A percentile compares a stretch with the other conserved stretches of the same genome.
Conservation (phyloP, 2,329 filamentous ascomycete genomes). For the Aurifilum marmelostoma region DNA sequence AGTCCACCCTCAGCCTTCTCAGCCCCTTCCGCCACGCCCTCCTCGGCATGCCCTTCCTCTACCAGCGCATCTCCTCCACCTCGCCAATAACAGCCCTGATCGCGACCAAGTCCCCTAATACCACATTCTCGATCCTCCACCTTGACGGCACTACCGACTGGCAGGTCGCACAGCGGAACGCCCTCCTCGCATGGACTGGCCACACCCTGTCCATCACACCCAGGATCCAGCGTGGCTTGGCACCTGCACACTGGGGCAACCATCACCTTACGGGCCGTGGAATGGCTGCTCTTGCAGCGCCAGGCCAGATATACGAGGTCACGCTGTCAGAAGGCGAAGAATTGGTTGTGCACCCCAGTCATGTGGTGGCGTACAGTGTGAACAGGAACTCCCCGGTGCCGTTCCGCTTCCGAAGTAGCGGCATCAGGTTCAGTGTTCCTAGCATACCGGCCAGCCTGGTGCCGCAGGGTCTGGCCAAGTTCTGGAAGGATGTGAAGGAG, state of each 20-base stretch:
- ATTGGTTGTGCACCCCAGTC: conserved; percentile 87
- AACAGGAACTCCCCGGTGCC: conserved; percentile 74
- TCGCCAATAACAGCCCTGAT: conserved; percentile 87
- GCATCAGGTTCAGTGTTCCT: conserved; percentile 78
- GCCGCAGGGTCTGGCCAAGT: conserved; percentile 63
- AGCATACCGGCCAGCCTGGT: conserved; percentile 64
- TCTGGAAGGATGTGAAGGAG: conserved; percentile 72
- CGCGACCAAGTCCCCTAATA: conserved; percentile 82
- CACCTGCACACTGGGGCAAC: conserved; percentile 87
- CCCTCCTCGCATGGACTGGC: conserved; percentile 94
- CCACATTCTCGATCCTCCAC: conserved; percentile 84
- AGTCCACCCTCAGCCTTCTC: conserved; percentile 86
- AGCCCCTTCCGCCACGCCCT: conserved; percentile 79
- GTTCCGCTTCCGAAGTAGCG: conserved; percentile 82
- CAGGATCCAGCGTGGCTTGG: conserved; percentile 73
- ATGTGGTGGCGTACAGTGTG: conserved; percentile 88
- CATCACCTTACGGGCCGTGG: conserved; percentile 87
- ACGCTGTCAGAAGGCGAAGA: conserved; percentile 81
- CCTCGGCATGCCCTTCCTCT: conserved; percentile 90
- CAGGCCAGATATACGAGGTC: conserved; percentile 87
- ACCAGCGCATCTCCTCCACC: conserved; percentile 87
- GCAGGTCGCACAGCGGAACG: conserved; percentile 86
- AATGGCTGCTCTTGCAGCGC: conserved; percentile 80
- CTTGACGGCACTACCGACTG: conserved; percentile 94
- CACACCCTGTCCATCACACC: conserved; percentile 79